Conservation (phyloP, 139 green algal genomes). For the Chlorella ohadii region DNA sequence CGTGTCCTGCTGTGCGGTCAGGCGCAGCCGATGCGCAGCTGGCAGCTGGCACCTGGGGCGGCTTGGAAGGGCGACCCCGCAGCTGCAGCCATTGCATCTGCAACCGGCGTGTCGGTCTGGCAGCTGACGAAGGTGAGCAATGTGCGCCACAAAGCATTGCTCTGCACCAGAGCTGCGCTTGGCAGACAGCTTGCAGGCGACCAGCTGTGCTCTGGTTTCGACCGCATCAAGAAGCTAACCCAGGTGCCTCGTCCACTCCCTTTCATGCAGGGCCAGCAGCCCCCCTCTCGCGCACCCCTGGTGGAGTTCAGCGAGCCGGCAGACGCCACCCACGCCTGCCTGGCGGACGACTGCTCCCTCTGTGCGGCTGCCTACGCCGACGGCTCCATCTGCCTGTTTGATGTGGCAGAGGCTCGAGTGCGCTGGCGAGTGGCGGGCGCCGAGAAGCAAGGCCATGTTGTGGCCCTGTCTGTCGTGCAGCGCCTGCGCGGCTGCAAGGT, state of each 20-base stretch:
- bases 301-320: slow-evolving; percentile 13
- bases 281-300: not conserved
- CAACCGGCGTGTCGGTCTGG: slow-evolving; percentile 15
- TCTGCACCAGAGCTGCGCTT: no score
- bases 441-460: not conserved
- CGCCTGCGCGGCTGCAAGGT: slow-evolving; percentile 6
- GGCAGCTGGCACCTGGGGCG: not conserved
- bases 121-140: not conserved
- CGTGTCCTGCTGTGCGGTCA: slow-evolving; percentile 27
- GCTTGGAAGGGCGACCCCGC: not conserved
- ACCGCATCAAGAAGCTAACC: no score
- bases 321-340: slow-evolving; percentile 8
- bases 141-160: no score
- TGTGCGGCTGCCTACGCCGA: not conserved
- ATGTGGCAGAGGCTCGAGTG: not conserved
- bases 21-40: not conserved
- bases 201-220: no score
- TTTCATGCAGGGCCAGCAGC: not conserved
- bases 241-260: no score
- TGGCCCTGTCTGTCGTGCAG: not conserved
- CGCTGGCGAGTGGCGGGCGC: not conserved
- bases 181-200: no score
- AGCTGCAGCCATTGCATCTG: not conserved
- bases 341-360: not conserved
- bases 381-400: slow-evolving; percentile 17